Evolutionary conservation across 73 alveolate genomes (phyloP).

Genomic region (Stentor roeselii): DNA sequence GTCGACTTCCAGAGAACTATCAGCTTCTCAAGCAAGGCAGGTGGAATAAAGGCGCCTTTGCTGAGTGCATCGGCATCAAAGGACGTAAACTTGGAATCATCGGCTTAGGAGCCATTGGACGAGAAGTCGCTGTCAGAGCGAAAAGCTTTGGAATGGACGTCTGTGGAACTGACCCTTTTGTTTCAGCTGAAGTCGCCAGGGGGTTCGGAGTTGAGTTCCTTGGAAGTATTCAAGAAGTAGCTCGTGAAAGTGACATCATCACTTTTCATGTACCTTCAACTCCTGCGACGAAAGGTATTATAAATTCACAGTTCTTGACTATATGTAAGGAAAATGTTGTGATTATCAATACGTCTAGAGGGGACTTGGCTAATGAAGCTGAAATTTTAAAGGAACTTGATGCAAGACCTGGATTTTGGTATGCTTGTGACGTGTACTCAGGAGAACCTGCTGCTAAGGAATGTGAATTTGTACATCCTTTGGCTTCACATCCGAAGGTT

Average conservation of each 20-base stretch:
- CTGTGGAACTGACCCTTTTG: slow-evolving; percentile 37
- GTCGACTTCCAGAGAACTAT: slow-evolving; percentile 52
- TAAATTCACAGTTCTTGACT: slow-evolving; percentile 60
- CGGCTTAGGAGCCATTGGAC: slow-evolving; percentile 78
- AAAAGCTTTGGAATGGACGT: slow-evolving; percentile 76
- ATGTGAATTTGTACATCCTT: slow-evolving; percentile 55
- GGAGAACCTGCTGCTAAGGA: slow-evolving; percentile 69
- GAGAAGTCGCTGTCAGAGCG: slow-evolving; percentile 54
- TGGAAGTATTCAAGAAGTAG: slow-evolving; percentile 44
- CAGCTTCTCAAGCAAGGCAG: slow-evolving; percentile 51
- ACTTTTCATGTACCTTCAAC: slow-evolving; percentile 75
- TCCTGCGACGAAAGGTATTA: slow-evolving; percentile 64
- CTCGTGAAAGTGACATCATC: slow-evolving; percentile 56
- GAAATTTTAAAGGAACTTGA: slow-evolving; percentile 57
- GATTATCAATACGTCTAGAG: slow-evolving; percentile 77
- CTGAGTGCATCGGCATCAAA: slow-evolving; percentile 69
- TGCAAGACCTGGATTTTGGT: slow-evolving; percentile 47
- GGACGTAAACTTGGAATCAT: slow-evolving; percentile 79
- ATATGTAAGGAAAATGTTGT: slow-evolving; percentile 75
- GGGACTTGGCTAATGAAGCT: slow-evolving; percentile 64
- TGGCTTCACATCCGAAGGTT: slow-evolving; percentile 59
- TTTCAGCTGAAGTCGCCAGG: slow-evolving; percentile 35
- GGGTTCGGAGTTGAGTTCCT: slow-evolving; percentile 42
- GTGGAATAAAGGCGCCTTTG: slow-evolving; percentile 64
- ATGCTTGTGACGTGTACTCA: slow-evolving; percentile 54